Base-by-base conservation (phyloP, 78 protist species). In the Pelomyxa schiedti region DNA sequence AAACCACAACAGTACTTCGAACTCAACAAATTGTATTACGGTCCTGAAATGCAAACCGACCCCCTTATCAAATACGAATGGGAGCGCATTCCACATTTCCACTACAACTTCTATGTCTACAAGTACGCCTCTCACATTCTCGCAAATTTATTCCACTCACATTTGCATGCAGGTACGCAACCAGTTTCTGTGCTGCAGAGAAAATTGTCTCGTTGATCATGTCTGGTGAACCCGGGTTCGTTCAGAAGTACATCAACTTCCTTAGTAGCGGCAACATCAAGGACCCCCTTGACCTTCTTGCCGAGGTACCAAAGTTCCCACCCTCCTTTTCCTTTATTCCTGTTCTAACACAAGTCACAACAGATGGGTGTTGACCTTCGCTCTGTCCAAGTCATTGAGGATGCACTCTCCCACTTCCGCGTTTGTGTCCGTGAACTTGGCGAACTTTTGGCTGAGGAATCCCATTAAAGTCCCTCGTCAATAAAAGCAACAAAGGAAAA, bases 21-120 rank as follows among this genome's bases (percentile, higher is more conserved):
- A 7, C 39, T 74, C 40, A 74, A 52, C 39, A 8, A 74, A 9
- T 24, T 74, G 63, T 74, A 74, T 75, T 74, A 69, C 75, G 78
- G 78, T 9, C 67, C 24, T 24, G 73, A 52, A 9, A 42, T 9
- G n/a, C 64, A 26, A 9, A 16, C 42, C n/a, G 70, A 67, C 42
- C 16, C 32, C 26, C 69, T 9, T 16, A 67, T 67, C 42, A 39
- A 9, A 16, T 16, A 26, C 42, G 70, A 67, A 16, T 67, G 70
- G 70, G 16, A 22, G n/a, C 30, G 70, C 30, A 37, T 67, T 26
- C 70, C 70, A 16, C 70, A 67, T 16, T 67, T 67, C 22, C 22
- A 67, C 42, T 67, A 67, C 70, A 16, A 67, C 42, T 67, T 67
- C 42, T 67, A 67, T 16, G 70, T 67, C 42, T 67, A 67, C 42